Evolutionary conservation across 768 basidiomycete species (phyloP), one percentile per base, ranked within the genome.

Genomic region (Boletus huronensis): DNA sequence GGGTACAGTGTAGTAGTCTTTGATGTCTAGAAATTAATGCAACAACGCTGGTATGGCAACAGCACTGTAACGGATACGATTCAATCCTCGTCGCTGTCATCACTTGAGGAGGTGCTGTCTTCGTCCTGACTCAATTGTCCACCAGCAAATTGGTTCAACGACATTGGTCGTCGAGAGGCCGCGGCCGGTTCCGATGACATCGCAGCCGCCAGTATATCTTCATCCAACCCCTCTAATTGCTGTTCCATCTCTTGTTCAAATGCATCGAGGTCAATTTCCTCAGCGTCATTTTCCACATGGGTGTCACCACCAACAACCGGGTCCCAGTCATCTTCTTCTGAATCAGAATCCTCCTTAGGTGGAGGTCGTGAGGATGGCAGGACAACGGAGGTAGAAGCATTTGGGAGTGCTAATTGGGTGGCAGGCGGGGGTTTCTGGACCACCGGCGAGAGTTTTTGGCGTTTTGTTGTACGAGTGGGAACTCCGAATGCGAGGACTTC

Each of bases 271-370:
- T 72, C 73, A 21, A 74, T 73, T 49, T 74, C 72, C 49, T 69
- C 62, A 3, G 65, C 53, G 28, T 65, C 72, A 25, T 67, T 64
- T 29, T 68, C 74, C 16, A 23, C 56, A 2, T 52, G 60, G 5
- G 68, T 53, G 29, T 68, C 59, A 21, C 52, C 57, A 25, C 59
- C 64, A 16, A 66, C 58, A 35, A 82, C 76, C 41, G 73, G 69
- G 52, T 83, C 81, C 83, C 82, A 85, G 17, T 79, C 80, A 19
- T 73, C 76, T 38, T 74, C 75, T 38, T 82, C 83, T 5, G 78
- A 70, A 19, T 77, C 76, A 3, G 74, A 72, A 2, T 68, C 77
- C 6, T 61, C 60, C 59, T 62, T 70, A 34, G 45, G 64, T 47
- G 36, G 69, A 58, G 38, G 66, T 58, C 58, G 66, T 52, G 58